Evolutionary conservation across 2,329 filamentous ascomycete species (phyloP).

Genomic region (Apiospora arundinis): DNA sequence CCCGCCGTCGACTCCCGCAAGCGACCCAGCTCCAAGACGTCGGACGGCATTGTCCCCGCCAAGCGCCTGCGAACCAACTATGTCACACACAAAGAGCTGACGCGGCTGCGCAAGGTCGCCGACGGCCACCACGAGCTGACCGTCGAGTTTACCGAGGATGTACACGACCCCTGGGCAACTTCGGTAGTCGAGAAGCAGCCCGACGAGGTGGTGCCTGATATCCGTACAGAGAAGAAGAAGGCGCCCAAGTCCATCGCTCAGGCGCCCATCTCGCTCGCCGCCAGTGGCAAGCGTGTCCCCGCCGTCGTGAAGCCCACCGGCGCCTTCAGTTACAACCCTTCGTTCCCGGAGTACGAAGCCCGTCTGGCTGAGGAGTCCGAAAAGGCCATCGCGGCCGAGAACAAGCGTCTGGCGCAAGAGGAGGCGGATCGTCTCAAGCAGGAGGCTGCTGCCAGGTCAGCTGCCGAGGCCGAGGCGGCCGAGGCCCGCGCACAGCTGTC

Average conservation of each 20-base stretch:
- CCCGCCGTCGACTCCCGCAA: slow-evolving; percentile 82
- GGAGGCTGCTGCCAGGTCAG: slow-evolving; percentile 72
- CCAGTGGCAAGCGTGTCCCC: slow-evolving; percentile 78
- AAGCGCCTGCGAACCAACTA: slow-evolving; percentile 82
- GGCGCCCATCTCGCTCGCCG: slow-evolving; percentile 81
- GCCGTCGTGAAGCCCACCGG: slow-evolving; percentile 80
- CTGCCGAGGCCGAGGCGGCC: slow-evolving; percentile 76
- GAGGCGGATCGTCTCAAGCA: slow-evolving; percentile 70
- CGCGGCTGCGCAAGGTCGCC: slow-evolving; percentile 78
- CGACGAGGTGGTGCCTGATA: slow-evolving; percentile 42
- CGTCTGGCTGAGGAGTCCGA: slow-evolving; percentile 77
- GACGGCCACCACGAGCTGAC: slow-evolving; percentile 69
- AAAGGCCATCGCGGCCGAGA: slow-evolving; percentile 80
- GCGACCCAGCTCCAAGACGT: slow-evolving; percentile 71
- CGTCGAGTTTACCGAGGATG: slow-evolving; percentile 63
- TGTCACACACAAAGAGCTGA: slow-evolving; percentile 84
- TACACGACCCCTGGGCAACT: slow-evolving; percentile 80
- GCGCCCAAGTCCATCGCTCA: slow-evolving; percentile 78
- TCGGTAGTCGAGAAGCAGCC: slow-evolving; percentile 32
- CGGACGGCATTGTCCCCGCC: slow-evolving; percentile 73
- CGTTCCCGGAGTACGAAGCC: slow-evolving; percentile 83
- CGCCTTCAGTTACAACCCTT: slow-evolving; percentile 91
- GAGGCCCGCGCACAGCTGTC: slow-evolving; percentile 70
- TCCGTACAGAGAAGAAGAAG: slow-evolving; percentile 61
- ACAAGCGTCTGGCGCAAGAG: slow-evolving; percentile 71